These are phyloP conservation scores for Ambrosia trifida DNA, from an alignment of 129 eudicot genomes.

Conservation along the genomic window DNA sequence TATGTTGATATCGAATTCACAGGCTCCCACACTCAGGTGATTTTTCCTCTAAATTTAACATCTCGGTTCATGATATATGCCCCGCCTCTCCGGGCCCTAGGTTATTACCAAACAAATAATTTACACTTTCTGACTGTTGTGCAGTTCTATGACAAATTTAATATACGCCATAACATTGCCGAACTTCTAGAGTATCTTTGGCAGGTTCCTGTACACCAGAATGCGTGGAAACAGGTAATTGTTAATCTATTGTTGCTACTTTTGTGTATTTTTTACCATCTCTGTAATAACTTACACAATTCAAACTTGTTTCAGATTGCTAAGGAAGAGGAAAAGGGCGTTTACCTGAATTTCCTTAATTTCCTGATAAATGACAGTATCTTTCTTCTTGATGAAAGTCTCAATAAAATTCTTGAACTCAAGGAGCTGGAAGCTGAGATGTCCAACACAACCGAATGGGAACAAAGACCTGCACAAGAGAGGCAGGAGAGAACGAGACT, in stretches of 20 bases:
- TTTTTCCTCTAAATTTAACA: constrained; percentile 1
- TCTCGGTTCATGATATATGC: constrained; percentile 4
- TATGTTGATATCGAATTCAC: constrained; percentile 98
- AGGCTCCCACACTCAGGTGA: constrained; percentile 97
- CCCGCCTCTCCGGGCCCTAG: not conserved
- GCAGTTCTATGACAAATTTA: constrained; percentile 96
- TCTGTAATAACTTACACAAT: not conserved
- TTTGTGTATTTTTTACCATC: not conserved
- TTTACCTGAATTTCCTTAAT: constrained; percentile 82
- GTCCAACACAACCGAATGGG: constrained; percentile 95
- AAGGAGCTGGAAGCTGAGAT: constrained; percentile 96
- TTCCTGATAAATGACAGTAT: constrained; percentile 90
- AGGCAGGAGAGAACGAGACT: constrained; percentile 99
- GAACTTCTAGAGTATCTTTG: constrained; percentile 95
- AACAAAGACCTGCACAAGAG: constrained; percentile 87
- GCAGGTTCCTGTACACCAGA: constrained; percentile 98
- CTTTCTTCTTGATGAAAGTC: constrained; percentile 92
- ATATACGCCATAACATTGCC: constrained; percentile 95
- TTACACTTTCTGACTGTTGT: not conserved
- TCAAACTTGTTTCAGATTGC: constrained; percentile 61
- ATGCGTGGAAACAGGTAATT: constrained; percentile 89
- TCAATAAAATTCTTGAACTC: constrained; percentile 91
- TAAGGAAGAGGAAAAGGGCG: constrained; percentile 97
- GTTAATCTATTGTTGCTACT: not conserved
- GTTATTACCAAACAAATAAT: not conserved